Percentiles rank a stretch among this genome's conserved stretches.
Evolutionary conservation across 1,284 basidiomycete genomes (phyloP).

Genomic region (Sporisorium scitamineum): DNA sequence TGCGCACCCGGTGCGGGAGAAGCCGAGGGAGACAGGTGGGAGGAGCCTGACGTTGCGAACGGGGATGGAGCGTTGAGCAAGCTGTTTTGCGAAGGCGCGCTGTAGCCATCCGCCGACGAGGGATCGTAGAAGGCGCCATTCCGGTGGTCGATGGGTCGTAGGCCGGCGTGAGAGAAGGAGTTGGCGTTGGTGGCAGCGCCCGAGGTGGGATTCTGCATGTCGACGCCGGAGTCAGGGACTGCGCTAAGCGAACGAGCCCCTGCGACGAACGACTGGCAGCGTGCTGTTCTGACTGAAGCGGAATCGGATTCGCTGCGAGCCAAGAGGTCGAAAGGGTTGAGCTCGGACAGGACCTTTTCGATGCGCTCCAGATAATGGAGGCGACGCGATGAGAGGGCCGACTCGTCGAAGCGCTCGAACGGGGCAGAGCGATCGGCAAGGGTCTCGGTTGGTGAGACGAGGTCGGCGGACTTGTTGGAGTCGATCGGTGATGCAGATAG

Average conservation of each 20-base stretch:
- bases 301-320: conserved; percentile 17
- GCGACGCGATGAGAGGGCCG: conserved; percentile 8
- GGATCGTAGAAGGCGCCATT: conserved; percentile 46
- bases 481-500: conserved; percentile 6
- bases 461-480: conserved; percentile 8
- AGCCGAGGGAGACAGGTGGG: conserved; percentile 9
- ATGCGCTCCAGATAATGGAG: conserved; percentile 34
- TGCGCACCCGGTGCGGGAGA: conserved; percentile 19
- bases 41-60: conserved; percentile 6
- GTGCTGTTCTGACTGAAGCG: not conserved
- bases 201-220: conserved; percentile 29
- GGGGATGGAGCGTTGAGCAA: conserved; percentile 30
- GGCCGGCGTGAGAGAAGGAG: conserved; percentile 3
- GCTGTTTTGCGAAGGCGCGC: conserved; percentile 29
- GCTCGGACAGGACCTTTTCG: conserved; percentile 39
- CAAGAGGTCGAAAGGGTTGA: conserved; percentile 42
- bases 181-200: conserved; percentile 3
- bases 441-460: conserved; percentile 34
- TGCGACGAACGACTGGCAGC: conserved; percentile 11
- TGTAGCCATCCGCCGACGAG: conserved; percentile 51
- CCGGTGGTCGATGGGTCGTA: conserved; percentile 2
- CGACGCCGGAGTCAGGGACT: conserved; percentile 11
- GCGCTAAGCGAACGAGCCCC: conserved; percentile 12
- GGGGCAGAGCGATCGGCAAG: not conserved
- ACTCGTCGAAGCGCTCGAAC: not conserved